Conservation (phyloP, 1,284 basidiomycete genomes). For the Naganishia cerealis region DNA sequence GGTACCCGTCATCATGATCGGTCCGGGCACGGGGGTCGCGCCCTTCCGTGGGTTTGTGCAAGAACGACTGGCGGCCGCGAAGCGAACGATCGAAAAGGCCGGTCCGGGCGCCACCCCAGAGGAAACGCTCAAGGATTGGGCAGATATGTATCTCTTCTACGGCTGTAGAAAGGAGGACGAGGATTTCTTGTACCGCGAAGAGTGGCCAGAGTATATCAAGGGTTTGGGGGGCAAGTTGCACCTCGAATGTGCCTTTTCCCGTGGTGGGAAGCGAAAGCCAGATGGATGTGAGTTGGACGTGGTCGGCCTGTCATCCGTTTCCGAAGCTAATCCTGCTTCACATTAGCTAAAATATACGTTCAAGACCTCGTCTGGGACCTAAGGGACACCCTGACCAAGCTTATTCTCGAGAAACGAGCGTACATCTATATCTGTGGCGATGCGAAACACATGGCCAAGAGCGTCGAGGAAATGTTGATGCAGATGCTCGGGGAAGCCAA, state of each 20-base stretch:
- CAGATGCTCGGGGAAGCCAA: conserved; percentile 90
- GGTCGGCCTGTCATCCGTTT: neutral
- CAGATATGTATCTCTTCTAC: conserved; percentile 89
- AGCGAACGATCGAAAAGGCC: conserved; percentile 89
- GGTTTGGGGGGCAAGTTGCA: conserved; percentile 89
- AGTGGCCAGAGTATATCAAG: conserved; percentile 83
- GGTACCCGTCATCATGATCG: conserved; percentile 97
- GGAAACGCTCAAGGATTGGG: conserved; percentile 92
- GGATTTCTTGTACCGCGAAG: conserved; percentile 91
- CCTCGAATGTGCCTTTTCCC: conserved; percentile 84
- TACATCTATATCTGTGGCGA: conserved; percentile 96
- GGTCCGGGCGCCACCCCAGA: conserved; percentile 57
- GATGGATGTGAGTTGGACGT: conserved; percentile 63
- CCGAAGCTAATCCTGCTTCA: conserved; percentile 1
- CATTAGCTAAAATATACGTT: conserved; percentile 82
- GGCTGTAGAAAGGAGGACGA: conserved; percentile 83
- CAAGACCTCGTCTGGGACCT: conserved; percentile 92
- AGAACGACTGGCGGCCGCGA: conserved; percentile 91
- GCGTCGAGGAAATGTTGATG: conserved; percentile 83
- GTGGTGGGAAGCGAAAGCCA: conserved; percentile 72
- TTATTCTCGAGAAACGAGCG: conserved; percentile 87
- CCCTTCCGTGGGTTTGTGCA: conserved; percentile 98
- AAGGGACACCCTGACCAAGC: conserved; percentile 74
- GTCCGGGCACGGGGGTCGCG: conserved; percentile 95
- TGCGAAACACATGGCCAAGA: conserved; percentile 91